These are phyloP conservation scores for Saksenaea vasiformis DNA, from an alignment of 371 early-diverging fungal genomes.

Conservation along the genomic window DNA sequence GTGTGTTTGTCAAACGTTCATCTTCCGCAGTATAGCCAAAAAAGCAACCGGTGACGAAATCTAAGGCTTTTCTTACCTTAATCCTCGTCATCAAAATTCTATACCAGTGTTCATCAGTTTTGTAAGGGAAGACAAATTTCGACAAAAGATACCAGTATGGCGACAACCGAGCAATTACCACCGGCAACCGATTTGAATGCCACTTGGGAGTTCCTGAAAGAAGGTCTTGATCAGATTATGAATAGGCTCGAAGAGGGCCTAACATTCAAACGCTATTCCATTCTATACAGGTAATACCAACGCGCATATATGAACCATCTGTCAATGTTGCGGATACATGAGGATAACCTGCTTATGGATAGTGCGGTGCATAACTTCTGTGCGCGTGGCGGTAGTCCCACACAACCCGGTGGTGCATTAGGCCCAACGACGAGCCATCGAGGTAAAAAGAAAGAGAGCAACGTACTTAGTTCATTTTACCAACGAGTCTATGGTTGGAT, in stretches of 20 bases:
- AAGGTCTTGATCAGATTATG: conserved; percentile 84
- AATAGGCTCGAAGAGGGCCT: conserved; percentile 76
- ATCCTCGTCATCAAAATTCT: neutral
- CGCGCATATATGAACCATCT: neutral
- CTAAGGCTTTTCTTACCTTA: neutral
- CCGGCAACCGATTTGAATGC: conserved; percentile 56
- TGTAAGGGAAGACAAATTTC: neutral
- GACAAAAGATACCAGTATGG: conserved; percentile 14
- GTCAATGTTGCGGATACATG: neutral
- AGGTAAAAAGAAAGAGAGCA: conserved; percentile 11
- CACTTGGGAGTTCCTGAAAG: conserved; percentile 79
- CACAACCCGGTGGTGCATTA: conserved; percentile 12
- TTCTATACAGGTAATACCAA: conserved; percentile 82
- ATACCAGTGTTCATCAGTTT: neutral
- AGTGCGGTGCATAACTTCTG: conserved; percentile 89
- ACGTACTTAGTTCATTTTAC: neutral
- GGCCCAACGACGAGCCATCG: conserved; percentile 29
- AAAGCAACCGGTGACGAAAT: neutral
- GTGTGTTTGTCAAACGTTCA: neutral
- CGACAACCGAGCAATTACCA: conserved; percentile 33
- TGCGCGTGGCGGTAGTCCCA: conserved; percentile 47
- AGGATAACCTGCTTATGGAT: neutral
- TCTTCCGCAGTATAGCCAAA: neutral
- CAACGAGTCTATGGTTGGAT: neutral
- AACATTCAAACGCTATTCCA: conserved; percentile 74